A percentile compares a stretch with the other conserved stretches of the same genome.
Conservation (phyloP, 257 asterid genomes). For the Solanum peruvianum region DNA sequence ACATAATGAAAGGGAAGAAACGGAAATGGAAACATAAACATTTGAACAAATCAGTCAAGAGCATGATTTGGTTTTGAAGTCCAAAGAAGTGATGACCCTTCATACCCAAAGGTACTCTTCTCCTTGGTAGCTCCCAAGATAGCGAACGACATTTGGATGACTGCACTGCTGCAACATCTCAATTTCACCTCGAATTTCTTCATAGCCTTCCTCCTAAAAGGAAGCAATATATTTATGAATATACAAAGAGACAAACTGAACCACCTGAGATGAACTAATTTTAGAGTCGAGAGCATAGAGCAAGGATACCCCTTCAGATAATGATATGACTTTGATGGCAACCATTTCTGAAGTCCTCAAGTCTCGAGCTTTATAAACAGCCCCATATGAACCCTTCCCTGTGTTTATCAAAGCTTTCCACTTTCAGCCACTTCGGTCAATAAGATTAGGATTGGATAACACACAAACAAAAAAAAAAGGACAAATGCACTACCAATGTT, state of each 20-base stretch:
- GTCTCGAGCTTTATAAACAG: conserved; percentile 96
- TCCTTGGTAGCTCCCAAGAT: conserved; percentile 97
- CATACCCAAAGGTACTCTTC: conserved; percentile 98
- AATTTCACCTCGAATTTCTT: conserved; percentile 93
- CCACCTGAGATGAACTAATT: background rate
- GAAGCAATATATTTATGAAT: background rate
- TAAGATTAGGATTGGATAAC: background rate
- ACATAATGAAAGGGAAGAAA: background rate
- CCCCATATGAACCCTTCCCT: conserved; percentile 98
- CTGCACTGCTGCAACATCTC: conserved; percentile 99
- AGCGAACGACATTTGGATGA: conserved; percentile 99
- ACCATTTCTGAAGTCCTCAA: conserved; percentile 80
- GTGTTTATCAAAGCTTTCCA: conserved; percentile 9
- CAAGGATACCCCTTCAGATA: conserved; percentile 83
- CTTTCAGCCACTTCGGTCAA: conserved; percentile 8
- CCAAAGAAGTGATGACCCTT: background rate
- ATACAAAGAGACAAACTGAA: background rate
- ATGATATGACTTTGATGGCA: conserved; percentile 94
- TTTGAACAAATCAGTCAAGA: background rate
- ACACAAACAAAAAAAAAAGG: background rate
- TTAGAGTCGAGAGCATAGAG: background rate
- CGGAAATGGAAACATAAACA: background rate
- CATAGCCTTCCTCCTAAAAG: conserved; percentile 93
- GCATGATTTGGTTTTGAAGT: background rate
- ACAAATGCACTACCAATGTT: background rate